Percentiles rank a stretch among this genome's conserved stretches.
phyloP scores from a whole-genome alignment of 331 rosid genomes.

The Dryas integrifolia region DNA sequence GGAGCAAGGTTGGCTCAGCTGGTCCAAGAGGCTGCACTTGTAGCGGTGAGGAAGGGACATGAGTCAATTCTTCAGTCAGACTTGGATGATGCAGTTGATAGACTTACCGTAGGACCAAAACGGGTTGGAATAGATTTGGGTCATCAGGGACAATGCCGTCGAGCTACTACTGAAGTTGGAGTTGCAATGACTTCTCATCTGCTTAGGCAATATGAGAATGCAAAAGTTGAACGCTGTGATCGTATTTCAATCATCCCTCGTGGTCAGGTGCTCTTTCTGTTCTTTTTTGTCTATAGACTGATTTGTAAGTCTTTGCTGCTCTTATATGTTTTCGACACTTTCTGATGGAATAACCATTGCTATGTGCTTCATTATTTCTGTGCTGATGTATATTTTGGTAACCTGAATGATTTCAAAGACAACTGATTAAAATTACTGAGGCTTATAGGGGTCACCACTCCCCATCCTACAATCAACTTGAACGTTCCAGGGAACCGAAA shows the following conservation, averaged over 20 bases:
- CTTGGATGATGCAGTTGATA: constrained; percentile 95
- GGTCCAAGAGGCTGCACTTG: constrained; percentile 98
- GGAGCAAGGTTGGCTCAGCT: constrained; percentile 95
- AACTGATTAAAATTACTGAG: background rate
- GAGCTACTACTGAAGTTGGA: constrained; percentile 92
- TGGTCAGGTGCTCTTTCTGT: constrained; percentile 76
- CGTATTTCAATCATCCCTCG: constrained; percentile 94
- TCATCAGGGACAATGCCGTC: constrained; percentile 86
- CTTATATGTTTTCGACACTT: constrained; percentile 14
- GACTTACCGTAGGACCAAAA: constrained; percentile 93
- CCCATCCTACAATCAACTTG: too few relatives aligned
- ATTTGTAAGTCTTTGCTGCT: constrained; percentile 1
- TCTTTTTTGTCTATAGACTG: constrained; percentile 16
- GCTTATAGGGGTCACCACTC: too few relatives aligned
- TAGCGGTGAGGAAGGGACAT: constrained; percentile 90
- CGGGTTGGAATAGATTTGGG: constrained; percentile 73
- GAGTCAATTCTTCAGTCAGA: constrained; percentile 76
- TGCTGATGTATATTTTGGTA: background rate
- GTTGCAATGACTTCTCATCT: constrained; percentile 93
- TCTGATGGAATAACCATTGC: background rate
- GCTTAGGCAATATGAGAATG: constrained; percentile 77
- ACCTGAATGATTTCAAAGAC: background rate
- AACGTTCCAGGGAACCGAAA: too few relatives aligned
- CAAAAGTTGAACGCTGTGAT: constrained; percentile 74
- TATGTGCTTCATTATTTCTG: background rate